Base-by-base conservation (phyloP, 768 basidiomycete genomes). In the Hericium alpestre region DNA sequence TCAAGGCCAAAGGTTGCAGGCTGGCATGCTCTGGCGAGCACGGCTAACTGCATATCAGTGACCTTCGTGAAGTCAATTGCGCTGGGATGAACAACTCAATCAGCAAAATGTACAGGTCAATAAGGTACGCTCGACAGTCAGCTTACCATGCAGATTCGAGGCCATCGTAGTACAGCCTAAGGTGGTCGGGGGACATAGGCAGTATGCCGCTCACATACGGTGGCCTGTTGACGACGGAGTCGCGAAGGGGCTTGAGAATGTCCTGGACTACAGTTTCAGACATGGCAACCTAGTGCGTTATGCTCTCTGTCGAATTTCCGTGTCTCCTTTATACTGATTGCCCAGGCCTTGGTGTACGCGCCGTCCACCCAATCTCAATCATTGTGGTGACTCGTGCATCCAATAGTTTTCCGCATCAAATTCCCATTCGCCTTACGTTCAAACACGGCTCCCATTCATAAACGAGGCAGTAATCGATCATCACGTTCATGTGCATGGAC, bases 1-100 rank as follows among this genome's bases (percentile, higher is more conserved):
- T 67, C 61, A 0, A 56, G 40, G 3, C 77, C 76, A 53, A 76
- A 78, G 1, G 73, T 67, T 5, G 75, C 76, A 0, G 70, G 72
- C 9, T 71, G 59, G 58, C 75, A 76, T 0, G 71, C 70, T 0
- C 56, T 47, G 0, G 67, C 61, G 6, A 77, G 70, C 3, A 56
- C 38, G 12, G 65, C 58, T 25, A 71, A 58, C 13, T 59, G 51
- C 6, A 38, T 59, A 3, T 48, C 58, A 3, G 49, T 22, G 3
- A 56, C 25, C 16, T 23, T 46, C 18, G 52, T 9, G 23, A 63
- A 52, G 48, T 61, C 57, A 46, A 66, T 50, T 16, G 43, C 38
- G 5, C 59, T 64, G 38, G 13, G 27, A 38, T n/a, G 25, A 23
- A 12, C 20, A 12, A 25, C 25, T 25, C 25, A 3, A 16, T 16